Conservation (phyloP, 345 rosid genomes). For the Euphorbia pulcherrima region DNA sequence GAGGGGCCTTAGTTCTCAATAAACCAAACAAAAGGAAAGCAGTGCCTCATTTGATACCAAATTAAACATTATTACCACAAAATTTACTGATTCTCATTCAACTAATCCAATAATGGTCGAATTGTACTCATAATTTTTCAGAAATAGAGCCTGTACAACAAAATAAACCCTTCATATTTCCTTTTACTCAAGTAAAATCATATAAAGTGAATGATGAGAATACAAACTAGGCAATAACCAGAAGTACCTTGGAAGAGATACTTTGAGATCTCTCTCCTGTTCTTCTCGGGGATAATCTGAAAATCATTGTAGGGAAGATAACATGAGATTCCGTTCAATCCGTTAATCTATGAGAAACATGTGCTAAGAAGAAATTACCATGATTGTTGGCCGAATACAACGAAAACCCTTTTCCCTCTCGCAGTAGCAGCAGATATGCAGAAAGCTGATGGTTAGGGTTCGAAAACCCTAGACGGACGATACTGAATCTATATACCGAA, state of each 20-base stretch:
- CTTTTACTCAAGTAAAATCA: not conserved
- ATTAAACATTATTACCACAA: not conserved
- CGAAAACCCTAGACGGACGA: slow-evolving; percentile 13
- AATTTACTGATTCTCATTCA: not conserved
- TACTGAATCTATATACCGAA: not conserved
- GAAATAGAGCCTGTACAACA: not conserved
- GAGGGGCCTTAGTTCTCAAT: not conserved
- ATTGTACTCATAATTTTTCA: not conserved
- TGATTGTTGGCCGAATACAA: not conserved
- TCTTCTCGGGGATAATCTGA: slow-evolving; percentile 34
- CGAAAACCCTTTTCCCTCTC: not conserved
- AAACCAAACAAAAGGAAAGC: not conserved
- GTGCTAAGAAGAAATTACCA: slow-evolving; percentile 4
- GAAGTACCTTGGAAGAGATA: slow-evolving; percentile 26
- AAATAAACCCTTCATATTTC: not conserved
- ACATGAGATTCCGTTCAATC: not conserved
- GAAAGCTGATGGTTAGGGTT: not conserved
- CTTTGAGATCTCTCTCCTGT: slow-evolving; percentile 28
- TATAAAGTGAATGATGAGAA: not conserved
- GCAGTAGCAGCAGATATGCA: slow-evolving; percentile 2
- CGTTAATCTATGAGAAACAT: not conserved
- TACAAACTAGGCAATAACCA: not conserved
- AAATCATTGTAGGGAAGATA: not conserved
- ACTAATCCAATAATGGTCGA: not conserved
- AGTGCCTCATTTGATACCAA: not conserved